Evolutionary conservation across 768 basidiomycete genomes (phyloP), one percentile per base, ranked within the genome.

Genomic region (Panellus pusillus): DNA sequence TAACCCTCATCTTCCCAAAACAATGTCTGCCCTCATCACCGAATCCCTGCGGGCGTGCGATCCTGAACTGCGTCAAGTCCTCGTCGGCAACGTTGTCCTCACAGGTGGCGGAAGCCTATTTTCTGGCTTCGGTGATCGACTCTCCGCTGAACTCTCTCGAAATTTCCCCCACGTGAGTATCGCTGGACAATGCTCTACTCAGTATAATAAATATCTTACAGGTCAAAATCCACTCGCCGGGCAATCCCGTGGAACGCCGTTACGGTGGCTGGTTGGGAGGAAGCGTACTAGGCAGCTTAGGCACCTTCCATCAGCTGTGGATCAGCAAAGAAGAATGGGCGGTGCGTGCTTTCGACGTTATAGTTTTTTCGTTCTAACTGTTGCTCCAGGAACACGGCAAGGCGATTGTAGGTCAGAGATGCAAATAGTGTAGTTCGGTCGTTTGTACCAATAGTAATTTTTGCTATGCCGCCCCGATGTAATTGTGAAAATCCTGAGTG

Each of bases 281-380:
- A 27, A 93, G 91, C 60, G 96, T 98, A 63, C 76, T 98, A 43
- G 95, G 90, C 1, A 93, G 91, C 65, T 72, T 98, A 65, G 97
- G 97, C 19, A 98, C 95, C 14, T 99, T 98, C 80, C 97, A 99
- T 67, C 96, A 96, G 62, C 75, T 95, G 45, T 95, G 93, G 93
- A 93, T 96, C 65, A 93, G 91, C 70, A 83, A 78, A 64, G 93
- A 94, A 68, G 93, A 96, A 64, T 95, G 91, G 87, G 83, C 91
- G 81, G 92, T 91, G 55, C 39, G 83, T 68, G 43, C 51, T 55
- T 44, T 36, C 17, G 24, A 37, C 17, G 15, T 18, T 58, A 6
- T 31, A 37, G 42, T 6, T 24, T 38, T 15, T 47, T 41, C 42
- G 51, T 19, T 28, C 3, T 20, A 6, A 7, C 29, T 28, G 29